Evolutionary conservation across 2,329 filamentous ascomycete species (phyloP), one percentile per base, ranked within the genome.

Genomic region (Apiospora koreana): DNA sequence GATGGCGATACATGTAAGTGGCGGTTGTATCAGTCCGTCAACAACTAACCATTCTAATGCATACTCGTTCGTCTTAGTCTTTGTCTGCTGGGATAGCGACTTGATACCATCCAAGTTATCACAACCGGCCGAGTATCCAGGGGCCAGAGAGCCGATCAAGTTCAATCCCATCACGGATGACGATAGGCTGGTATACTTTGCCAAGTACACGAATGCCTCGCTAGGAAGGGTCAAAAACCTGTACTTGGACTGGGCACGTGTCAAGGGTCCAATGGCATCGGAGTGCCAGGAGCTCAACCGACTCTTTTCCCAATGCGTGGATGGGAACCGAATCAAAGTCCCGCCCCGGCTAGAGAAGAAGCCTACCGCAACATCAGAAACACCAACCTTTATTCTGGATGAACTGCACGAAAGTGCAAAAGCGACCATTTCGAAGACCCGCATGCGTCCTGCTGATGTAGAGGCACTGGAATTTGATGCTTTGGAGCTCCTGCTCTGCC

Each of bases 261-360:
- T 77, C 4, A 77, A 75, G 23, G 80, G 80, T 12, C 71, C 81
- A 8, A 79, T 83, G 77, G 80, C 79, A 38, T 66, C 77, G 10
- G 73, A 83, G 71, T 83, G 81, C 69, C 81, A 83, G 71, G 79
- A 83, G 69, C 74, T 83, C 41, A 83, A 83, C 70, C 76, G 81
- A 5, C 74, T 83, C 3, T 83, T 83, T 70, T 83, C 81, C 5
- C 77, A 78, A 68, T 82, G 81, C 68, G 81, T 83, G 9, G 82
- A 83, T 70, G 82, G 81, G 0, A 83, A 83, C 68, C 75, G 76
- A 10, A 81, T 83, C 68, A 79, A 74, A 65, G 73, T 83, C 41
- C 81, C 81, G 1, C 69, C 73, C 25, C 75, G 77, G 35, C 76
- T 83, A 0, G 74, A 80, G 65, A 74, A 77, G 38, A 74, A 77